Base-by-base conservation (phyloP, 768 basidiomycete species). In the Tubosaeta sp. region DNA sequence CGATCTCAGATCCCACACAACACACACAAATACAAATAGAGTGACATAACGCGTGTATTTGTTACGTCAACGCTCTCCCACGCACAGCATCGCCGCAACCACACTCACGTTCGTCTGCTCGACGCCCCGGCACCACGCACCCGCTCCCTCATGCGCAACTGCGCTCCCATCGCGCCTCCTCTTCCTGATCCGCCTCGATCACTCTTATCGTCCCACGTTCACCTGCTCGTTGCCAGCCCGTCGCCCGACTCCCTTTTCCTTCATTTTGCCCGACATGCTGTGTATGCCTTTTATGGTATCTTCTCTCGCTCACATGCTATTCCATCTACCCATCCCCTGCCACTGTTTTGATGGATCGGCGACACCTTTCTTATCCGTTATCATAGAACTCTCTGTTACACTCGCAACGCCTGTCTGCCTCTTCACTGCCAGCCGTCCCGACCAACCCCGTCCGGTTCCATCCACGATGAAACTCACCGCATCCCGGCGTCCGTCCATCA, bases 1-100 rank as follows among this genome's bases (percentile, higher is more conserved):
- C 32, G 44, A 68, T 68, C 67, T 68, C 54, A 65, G 67, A 67
- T 67, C 52, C 24, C 1, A 27, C 14, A 31, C 3, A 44, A 48
- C 30, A 63, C 14, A 22, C 2, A 41, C 24, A 58, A 50, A 51
- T 9, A 68, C 56, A 66, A 65, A 69, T 43, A 44, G 25, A 11
- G 56, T 61, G 65, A 63, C 63, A 64, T 57, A 62, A 62, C 62
- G 57, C 59, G 57, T 64, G 60, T 69, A 66, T 57, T 52, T 22
- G 55, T 69, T 68, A 68, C 66, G 66, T 68, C 58, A 64, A 66
- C 21, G 12, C 50, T 19, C 39, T 65, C 64, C 53, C 67, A 70
- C 68, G 66, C 68, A 70, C 66, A 60, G 67, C 66, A 7, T 30
- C 36, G 22, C 40, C 16, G 24, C 43, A 29, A 7, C 34, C 34